Evolutionary conservation across 2,329 filamentous ascomycete genomes (phyloP).

Genomic region (Thielaviopsis musarum): DNA sequence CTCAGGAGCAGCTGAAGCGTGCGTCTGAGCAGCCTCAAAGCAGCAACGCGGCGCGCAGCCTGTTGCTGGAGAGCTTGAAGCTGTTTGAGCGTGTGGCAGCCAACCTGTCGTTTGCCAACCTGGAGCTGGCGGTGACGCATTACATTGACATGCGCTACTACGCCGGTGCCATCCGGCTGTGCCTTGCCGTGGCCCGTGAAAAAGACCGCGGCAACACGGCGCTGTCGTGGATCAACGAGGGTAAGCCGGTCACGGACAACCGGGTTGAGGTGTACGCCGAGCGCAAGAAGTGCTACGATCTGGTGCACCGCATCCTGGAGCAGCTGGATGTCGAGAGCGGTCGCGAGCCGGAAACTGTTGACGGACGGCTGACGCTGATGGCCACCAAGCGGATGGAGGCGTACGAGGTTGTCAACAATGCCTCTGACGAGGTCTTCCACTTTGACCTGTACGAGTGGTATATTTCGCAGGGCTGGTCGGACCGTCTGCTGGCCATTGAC

Average conservation of each 20-base stretch:
- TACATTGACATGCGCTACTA: slow-evolving; percentile 78
- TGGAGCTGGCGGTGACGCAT: slow-evolving; percentile 60
- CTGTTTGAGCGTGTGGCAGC: slow-evolving; percentile 81
- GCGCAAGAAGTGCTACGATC: slow-evolving; percentile 64
- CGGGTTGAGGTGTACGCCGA: slow-evolving; percentile 50
- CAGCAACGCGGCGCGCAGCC: slow-evolving; percentile 56
- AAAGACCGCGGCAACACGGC: slow-evolving; percentile 78
- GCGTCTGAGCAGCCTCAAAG: slow-evolving; percentile 64
- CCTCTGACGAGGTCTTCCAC: slow-evolving; percentile 85
- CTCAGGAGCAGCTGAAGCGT: slow-evolving; percentile 83
- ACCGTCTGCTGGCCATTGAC: slow-evolving; percentile 69
- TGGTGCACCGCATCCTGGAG: slow-evolving; percentile 70
- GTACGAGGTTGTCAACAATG: slow-evolving; percentile 75
- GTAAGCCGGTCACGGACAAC: slow-evolving; percentile 52
- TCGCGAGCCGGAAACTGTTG: slow-evolving; percentile 53
- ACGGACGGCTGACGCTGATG: slow-evolving; percentile 60
- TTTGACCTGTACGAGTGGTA: slow-evolving; percentile 98
- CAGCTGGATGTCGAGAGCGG: slow-evolving; percentile 58
- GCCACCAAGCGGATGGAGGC: slow-evolving; percentile 73
- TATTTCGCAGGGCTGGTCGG: slow-evolving; percentile 64
- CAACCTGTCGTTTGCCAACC: slow-evolving; percentile 63
- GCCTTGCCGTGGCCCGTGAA: slow-evolving; percentile 65
- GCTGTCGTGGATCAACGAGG: slow-evolving; percentile 74
- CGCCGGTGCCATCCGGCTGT: slow-evolving; percentile 80
- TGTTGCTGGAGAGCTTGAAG: slow-evolving; percentile 76